Percentiles rank a stretch among this genome's conserved stretches.
Conservation (phyloP, 805 yeast genomes). For the Nakazawaea sp. region DNA sequence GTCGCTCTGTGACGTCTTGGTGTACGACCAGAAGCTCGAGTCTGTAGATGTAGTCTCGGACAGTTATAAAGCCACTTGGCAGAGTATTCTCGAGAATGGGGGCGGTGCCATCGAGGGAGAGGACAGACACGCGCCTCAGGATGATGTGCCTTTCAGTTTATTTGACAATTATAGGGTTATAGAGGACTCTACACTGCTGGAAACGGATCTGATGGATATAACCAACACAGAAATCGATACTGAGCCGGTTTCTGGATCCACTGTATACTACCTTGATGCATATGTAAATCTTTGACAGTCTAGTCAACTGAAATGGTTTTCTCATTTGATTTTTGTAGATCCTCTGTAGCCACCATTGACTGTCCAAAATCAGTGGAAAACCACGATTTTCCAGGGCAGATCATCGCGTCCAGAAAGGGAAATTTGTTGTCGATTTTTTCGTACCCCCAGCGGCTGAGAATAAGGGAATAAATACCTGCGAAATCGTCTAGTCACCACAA, state of each 20-base stretch:
- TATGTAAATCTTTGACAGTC: constrained; percentile 6
- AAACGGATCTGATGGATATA: neutral
- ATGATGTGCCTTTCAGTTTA: constrained; percentile 22
- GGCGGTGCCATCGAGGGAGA: constrained; percentile 28
- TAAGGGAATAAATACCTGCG: too few species aligned
- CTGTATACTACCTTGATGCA: constrained; percentile 5
- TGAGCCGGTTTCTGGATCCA: too few species aligned
- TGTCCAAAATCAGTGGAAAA: too few species aligned
- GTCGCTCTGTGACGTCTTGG: constrained; percentile 79
- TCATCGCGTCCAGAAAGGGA: too few species aligned
- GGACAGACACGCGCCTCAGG: constrained; percentile 21
- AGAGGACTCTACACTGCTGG: constrained; percentile 13
- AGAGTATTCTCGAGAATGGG: constrained; percentile 68
- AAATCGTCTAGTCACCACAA: too few species aligned
- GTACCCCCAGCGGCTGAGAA: too few species aligned
- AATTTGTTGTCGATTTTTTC: too few species aligned
- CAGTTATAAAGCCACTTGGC: constrained; percentile 78
- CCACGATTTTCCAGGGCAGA: too few species aligned
- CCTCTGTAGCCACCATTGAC: too few species aligned
- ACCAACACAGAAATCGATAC: neutral
- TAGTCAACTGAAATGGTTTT: too few species aligned
- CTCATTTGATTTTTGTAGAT: too few species aligned
- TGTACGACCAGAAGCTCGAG: constrained; percentile 82
- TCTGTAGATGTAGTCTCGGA: constrained; percentile 42
- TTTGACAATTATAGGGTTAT: constrained; percentile 25